Base-by-base conservation (phyloP, 768 basidiomycete species). In the Cystofilobasidium bisporidii region DNA sequence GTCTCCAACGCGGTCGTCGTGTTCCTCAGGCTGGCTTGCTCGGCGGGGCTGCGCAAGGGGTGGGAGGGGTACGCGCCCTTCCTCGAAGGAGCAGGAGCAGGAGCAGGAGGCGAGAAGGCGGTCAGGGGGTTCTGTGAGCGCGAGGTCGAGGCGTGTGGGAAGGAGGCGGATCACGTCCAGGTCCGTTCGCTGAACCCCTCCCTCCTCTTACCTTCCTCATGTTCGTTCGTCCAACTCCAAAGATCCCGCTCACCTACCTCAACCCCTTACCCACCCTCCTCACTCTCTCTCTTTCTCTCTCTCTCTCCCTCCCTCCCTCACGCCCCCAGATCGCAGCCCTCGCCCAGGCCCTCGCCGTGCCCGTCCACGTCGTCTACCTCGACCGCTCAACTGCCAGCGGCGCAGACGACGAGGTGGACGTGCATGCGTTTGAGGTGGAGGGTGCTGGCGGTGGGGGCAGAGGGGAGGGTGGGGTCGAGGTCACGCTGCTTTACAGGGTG, bases 161-260 rank as follows among this genome's bases (percentile, higher is more conserved):
- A 24, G 48, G 48, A 50, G 48, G 48, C 48, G 48, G 48, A 50
- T 24, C 48, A 50, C n/a, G 48, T 50, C 11, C 48, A 50, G 48
- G 48, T 50, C 14, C 48, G 48, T 24, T 10, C 48, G 9, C 47
- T 20, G 10, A 9, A 11, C 38, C 38, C 14, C 41, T 20, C 41
- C 20, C n/a, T 20, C 48, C 48, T 24, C 48, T 20, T 9, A 15
- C n/a, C 48, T 24, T 11, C 26, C 48, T n/a, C n/a, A n/a, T n/a
- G n/a, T n/a, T n/a, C n/a, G n/a, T n/a, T n/a, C n/a, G n/a, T n/a
- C n/a, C n/a, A n/a, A n/a, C n/a, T n/a, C n/a, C n/a, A n/a, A n/a
- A n/a, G n/a, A n/a, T n/a, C n/a, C n/a, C n/a, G n/a, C n/a, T n/a
- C n/a, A n/a, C n/a, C n/a, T n/a, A n/a, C n/a, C n/a, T n/a, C n/a